phyloP scores from a whole-genome alignment of 2,329 filamentous ascomycete genomes.

The Aspergillus sp. region DNA sequence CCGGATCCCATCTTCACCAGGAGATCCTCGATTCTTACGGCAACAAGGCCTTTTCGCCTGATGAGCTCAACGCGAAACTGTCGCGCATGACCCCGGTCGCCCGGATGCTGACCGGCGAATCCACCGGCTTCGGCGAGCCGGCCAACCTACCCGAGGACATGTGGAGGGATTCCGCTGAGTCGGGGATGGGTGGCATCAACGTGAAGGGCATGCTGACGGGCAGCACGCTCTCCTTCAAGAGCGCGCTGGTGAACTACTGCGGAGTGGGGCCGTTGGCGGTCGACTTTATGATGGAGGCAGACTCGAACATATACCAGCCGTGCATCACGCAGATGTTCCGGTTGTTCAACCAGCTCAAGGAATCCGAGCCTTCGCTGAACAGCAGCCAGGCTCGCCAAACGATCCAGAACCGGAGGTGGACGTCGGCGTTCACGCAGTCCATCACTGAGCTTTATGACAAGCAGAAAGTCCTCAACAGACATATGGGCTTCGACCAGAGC shows the following conservation, averaged over 20 bases:
- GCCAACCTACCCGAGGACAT: slow-evolving; percentile 4
- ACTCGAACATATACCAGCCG: slow-evolving; percentile 21
- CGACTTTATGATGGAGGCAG: slow-evolving; percentile 22
- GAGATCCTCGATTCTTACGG: slow-evolving; percentile 15
- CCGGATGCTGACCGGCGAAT: slow-evolving; percentile 21
- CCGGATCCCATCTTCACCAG: slow-evolving; percentile 18
- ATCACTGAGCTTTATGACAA: slow-evolving; percentile 23
- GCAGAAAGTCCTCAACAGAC: slow-evolving; percentile 17
- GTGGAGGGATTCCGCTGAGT: slow-evolving; percentile 14
- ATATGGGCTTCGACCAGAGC: slow-evolving; percentile 28
- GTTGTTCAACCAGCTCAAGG: slow-evolving; percentile 21
- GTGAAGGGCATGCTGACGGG: slow-evolving; percentile 20
- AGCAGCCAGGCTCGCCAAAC: not conserved
- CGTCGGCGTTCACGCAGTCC: slow-evolving; percentile 21
- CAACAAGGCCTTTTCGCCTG: slow-evolving; percentile 5
- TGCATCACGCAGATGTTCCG: slow-evolving; percentile 24
- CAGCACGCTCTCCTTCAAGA: slow-evolving; percentile 25
- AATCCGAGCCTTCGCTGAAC: not conserved
- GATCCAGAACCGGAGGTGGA: slow-evolving; percentile 20
- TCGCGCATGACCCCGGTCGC: slow-evolving; percentile 20
- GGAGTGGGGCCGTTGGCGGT: slow-evolving; percentile 20
- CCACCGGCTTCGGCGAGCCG: slow-evolving; percentile 7
- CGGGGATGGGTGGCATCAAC: slow-evolving; percentile 23
- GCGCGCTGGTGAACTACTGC: slow-evolving; percentile 22
- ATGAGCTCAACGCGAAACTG: slow-evolving; percentile 13